These are phyloP conservation scores for Rugonectria rugulosa DNA, from an alignment of 2,329 filamentous ascomycete genomes.

Conservation along the genomic window DNA sequence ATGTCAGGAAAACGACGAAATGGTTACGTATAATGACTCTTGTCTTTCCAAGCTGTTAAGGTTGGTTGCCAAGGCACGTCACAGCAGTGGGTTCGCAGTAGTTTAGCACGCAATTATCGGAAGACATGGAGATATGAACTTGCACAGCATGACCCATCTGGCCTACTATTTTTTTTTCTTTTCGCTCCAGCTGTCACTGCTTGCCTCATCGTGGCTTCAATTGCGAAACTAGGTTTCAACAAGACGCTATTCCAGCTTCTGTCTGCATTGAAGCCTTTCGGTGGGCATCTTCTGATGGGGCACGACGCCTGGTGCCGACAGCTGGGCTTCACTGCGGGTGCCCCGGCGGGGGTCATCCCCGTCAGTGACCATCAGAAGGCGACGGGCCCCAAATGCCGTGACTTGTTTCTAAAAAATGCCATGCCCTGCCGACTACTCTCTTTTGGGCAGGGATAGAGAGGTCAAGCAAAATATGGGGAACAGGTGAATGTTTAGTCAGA, in stretches of 20 bases:
- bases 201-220: conserved; percentile 12
- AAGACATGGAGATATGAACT: conserved; percentile 10
- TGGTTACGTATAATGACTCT: not conserved
- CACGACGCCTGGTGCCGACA: conserved; percentile 8
- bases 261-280: conserved; percentile 4
- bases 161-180: too few species aligned
- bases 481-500: not conserved
- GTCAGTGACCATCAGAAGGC: conserved; percentile 3
- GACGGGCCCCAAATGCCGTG: conserved; percentile 9
- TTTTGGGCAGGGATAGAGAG: conserved; percentile 1
- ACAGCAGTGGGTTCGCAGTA: conserved; percentile 1
- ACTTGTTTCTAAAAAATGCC: conserved; percentile 9
- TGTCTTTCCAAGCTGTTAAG: not conserved
- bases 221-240: conserved; percentile 24
- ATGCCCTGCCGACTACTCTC: not conserved
- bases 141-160: conserved; percentile 5
- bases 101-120: conserved; percentile 9
- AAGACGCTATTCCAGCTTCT: conserved; percentile 10
- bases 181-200: conserved; percentile 5
- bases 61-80: conserved; percentile 1
- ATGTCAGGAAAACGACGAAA: not conserved
- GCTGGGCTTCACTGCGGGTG: conserved; percentile 9
- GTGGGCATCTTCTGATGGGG: conserved; percentile 10
- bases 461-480: not conserved
- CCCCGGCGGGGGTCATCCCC: conserved; percentile 17